These are phyloP conservation scores for Phytopythium ostracodes DNA, from an alignment of 352 stramenopile genomes.

Conservation along the genomic window DNA sequence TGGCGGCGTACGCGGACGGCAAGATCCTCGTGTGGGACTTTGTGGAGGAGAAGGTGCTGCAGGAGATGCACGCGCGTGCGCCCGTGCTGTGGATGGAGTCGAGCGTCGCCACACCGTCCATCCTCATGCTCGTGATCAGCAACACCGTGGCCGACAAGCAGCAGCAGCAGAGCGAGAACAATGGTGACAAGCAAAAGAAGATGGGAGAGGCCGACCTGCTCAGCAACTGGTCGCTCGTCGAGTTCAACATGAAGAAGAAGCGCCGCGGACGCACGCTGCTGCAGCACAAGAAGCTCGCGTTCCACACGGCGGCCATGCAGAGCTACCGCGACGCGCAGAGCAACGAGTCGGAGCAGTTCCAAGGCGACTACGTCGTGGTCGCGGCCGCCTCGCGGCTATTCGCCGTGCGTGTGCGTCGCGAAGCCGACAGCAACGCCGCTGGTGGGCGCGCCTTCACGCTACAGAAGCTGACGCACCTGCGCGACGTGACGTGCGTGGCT, in stretches of 20 bases:
- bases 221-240: constrained; percentile 44
- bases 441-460: constrained; percentile 22
- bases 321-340: constrained; percentile 32
- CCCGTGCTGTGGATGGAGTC: constrained; percentile 70
- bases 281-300: constrained; percentile 38
- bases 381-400: constrained; percentile 32
- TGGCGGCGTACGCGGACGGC: constrained; percentile 65
- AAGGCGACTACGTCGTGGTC: constrained; percentile 53
- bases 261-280: constrained; percentile 37
- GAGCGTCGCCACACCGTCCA: constrained; percentile 47
- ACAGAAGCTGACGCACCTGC: constrained; percentile 43
- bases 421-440: constrained; percentile 17
- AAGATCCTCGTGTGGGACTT: constrained; percentile 75
- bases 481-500: constrained; percentile 55
- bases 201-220: constrained; percentile 9
- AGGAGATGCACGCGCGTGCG: constrained; percentile 42
- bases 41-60: constrained; percentile 57
- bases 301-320: constrained; percentile 48
- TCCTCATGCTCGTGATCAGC: constrained; percentile 56
- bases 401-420: constrained; percentile 28
- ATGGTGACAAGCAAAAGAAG: constrained; percentile 2
- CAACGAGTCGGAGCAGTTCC: constrained; percentile 11
- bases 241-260: constrained; percentile 78
- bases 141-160: constrained; percentile 10
- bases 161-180: constrained; percentile 2